A percentile compares a stretch with the other conserved stretches of the same genome.
phyloP scores from a whole-genome alignment of 73 alveolate species.

The Stentor coeruleus region DNA sequence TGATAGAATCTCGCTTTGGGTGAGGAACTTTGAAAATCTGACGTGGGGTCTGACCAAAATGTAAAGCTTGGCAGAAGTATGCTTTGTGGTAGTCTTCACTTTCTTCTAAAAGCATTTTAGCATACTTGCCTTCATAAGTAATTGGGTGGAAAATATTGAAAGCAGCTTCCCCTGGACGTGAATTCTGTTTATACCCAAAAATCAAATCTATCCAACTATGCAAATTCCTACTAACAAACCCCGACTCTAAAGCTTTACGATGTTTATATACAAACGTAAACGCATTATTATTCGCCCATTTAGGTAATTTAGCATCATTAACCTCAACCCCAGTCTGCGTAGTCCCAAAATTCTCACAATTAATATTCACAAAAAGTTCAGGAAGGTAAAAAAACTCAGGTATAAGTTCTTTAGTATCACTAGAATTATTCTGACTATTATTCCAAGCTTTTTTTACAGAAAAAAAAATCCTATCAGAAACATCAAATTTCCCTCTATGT shows the following conservation, averaged over 20 bases:
- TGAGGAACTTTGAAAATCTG: conserved; percentile 81
- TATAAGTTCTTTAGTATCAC: conserved; percentile 94
- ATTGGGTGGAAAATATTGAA: conserved; percentile 77
- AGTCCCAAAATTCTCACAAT: conserved; percentile 58
- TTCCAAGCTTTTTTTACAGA: conserved; percentile 73
- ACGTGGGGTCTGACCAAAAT: conserved; percentile 96
- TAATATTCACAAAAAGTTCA: conserved; percentile 53
- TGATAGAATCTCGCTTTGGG: conserved; percentile 44
- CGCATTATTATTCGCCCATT: conserved; percentile 83
- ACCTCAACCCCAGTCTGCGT: conserved; percentile 55
- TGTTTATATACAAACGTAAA: conserved; percentile 77
- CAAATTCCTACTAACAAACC: conserved; percentile 66
- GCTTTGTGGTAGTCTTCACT: conserved; percentile 55
- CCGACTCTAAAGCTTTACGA: conserved; percentile 84
- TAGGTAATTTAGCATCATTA: conserved; percentile 72
- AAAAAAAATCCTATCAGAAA: conserved; percentile 85
- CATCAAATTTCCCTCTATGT: conserved; percentile 85
- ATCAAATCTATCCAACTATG: conserved; percentile 85
- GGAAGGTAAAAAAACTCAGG: conserved; percentile 97
- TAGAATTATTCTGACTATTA: conserved; percentile 71
- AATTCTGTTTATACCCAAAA: conserved; percentile 78
- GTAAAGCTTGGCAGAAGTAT: conserved; percentile 67
- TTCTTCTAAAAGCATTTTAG: conserved; percentile 45
- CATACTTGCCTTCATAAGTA: conserved; percentile 53
- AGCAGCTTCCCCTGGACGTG: conserved; percentile 70